Conservation (phyloP, 2,329 filamentous ascomycete genomes). For the Chrysoporthe deuterocubensis region DNA sequence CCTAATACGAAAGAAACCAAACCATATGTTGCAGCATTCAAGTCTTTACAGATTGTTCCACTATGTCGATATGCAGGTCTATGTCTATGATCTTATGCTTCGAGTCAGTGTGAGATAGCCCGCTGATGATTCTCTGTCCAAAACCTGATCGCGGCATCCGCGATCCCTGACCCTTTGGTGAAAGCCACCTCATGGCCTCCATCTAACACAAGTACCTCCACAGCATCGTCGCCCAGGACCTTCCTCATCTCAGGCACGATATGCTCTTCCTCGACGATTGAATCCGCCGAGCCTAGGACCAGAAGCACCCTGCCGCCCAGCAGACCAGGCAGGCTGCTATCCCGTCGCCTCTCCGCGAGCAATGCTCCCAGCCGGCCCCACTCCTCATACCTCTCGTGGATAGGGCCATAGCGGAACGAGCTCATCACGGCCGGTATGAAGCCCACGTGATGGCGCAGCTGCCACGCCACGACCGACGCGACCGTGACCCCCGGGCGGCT, state of each 20-base stretch:
- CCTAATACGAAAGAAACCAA: constrained; percentile 24
- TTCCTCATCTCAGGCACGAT: constrained; percentile 62
- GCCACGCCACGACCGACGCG: constrained; percentile 69
- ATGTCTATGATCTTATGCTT: not conserved
- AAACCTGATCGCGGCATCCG: constrained; percentile 43
- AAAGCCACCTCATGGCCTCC: constrained; percentile 75
- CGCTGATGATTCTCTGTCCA: constrained; percentile 34
- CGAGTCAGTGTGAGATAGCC: not conserved
- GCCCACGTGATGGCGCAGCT: constrained; percentile 66
- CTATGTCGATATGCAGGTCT: not conserved
- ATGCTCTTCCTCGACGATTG: constrained; percentile 69
- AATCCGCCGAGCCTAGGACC: constrained; percentile 68
- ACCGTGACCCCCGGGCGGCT: constrained; percentile 59
- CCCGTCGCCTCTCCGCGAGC: constrained; percentile 45
- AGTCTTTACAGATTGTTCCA: not conserved
- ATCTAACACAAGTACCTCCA: constrained; percentile 60
- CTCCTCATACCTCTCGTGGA: constrained; percentile 64
- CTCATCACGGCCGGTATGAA: constrained; percentile 74
- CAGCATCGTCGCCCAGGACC: constrained; percentile 60
- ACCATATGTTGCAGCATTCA: not conserved
- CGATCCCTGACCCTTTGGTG: constrained; percentile 62
- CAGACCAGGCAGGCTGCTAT: constrained; percentile 41
- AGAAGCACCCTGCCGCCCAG: constrained; percentile 60
- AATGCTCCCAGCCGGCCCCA: constrained; percentile 62
- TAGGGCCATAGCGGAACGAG: constrained; percentile 70